Evolutionary conservation across 306 rosid genomes (phyloP).

Genomic region (Geum urbanum): DNA sequence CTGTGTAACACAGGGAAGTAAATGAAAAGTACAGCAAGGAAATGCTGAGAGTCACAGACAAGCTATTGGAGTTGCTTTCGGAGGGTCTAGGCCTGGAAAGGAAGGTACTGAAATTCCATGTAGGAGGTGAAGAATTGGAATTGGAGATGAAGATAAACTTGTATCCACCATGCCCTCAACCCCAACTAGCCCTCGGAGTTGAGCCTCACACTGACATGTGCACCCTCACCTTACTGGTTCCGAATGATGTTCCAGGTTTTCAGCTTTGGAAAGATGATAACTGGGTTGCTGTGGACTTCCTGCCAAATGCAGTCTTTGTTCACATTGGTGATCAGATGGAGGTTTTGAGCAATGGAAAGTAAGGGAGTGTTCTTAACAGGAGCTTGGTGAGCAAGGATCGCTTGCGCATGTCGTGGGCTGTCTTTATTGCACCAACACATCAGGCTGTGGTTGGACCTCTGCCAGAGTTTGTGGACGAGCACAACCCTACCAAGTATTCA

Average conservation of each 20-base stretch:
- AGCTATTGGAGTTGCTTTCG: constrained; percentile 43
- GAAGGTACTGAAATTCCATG: constrained; percentile 27
- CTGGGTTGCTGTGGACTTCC: constrained; percentile 50
- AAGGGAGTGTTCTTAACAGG: constrained; percentile 56
- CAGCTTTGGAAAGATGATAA: constrained; percentile 45
- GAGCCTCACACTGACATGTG: constrained; percentile 80
- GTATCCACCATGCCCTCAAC: constrained; percentile 78
- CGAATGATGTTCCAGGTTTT: constrained; percentile 58
- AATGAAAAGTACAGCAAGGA: constrained; percentile 50
- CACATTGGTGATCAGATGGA: constrained; percentile 59
- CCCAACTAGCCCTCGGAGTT: constrained; percentile 59
- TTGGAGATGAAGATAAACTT: constrained; percentile 69
- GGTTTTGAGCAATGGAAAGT: constrained; percentile 66
- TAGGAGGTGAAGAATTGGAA: constrained; percentile 49
- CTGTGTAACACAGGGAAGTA: constrained; percentile 33
- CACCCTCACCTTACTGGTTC: constrained; percentile 52
- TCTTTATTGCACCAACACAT: constrained; percentile 48
- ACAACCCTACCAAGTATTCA: constrained; percentile 49
- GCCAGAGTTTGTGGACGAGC: constrained; percentile 32
- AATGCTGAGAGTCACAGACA: constrained; percentile 31
- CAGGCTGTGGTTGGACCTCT: constrained; percentile 50
- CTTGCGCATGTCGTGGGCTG: constrained; percentile 67
- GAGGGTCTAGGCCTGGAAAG: constrained; percentile 52
- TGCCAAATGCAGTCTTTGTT: constrained; percentile 42
- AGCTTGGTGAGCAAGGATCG: constrained; percentile 63